phyloP scores from a whole-genome alignment of 2,329 filamentous ascomycete species.

The Chalaropsis ovoidea region DNA sequence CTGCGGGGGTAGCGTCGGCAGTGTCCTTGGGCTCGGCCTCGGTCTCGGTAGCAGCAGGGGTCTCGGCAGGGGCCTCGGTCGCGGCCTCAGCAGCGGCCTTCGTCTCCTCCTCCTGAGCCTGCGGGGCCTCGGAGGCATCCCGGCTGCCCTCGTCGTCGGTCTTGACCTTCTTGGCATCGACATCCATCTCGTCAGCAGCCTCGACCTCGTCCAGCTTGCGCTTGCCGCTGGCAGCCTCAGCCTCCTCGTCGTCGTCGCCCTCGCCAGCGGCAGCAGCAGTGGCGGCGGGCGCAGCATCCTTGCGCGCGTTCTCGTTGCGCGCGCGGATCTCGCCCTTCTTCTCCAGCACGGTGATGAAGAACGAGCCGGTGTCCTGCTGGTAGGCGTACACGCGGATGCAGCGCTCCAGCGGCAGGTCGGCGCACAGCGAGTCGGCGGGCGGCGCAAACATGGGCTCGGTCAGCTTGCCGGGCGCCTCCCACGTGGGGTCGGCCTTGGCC shows the following conservation, averaged over 20 bases:
- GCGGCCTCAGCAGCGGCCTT: constrained; percentile 19
- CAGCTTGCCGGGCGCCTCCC: constrained; percentile 55
- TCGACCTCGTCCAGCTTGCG: constrained; percentile 34
- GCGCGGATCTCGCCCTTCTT: constrained; percentile 80
- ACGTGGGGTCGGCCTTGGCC: constrained; percentile 47
- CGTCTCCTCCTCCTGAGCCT: constrained; percentile 24
- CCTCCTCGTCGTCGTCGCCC: constrained; percentile 30
- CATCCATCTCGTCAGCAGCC: constrained; percentile 32
- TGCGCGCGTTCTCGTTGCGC: constrained; percentile 51
- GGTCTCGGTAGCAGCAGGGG: constrained; percentile 16
- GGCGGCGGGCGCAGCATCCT: constrained; percentile 26
- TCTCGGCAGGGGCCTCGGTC: constrained; percentile 12
- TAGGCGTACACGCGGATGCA: constrained; percentile 95
- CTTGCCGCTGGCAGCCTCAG: constrained; percentile 32
- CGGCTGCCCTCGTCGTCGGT: constrained; percentile 26
- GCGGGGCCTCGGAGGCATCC: constrained; percentile 23
- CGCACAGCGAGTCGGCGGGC: constrained; percentile 43
- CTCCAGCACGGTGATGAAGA: constrained; percentile 93
- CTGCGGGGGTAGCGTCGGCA: neutral
- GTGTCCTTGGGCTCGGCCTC: constrained; percentile 16
- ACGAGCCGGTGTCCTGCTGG: constrained; percentile 89
- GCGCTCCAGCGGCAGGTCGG: constrained; percentile 67
- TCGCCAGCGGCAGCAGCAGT: constrained; percentile 18
- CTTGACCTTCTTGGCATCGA: constrained; percentile 32
- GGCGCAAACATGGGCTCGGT: constrained; percentile 74